These are phyloP conservation scores for Sarcodon aspratus DNA, from an alignment of 768 basidiomycete genomes.

Conservation along the genomic window DNA sequence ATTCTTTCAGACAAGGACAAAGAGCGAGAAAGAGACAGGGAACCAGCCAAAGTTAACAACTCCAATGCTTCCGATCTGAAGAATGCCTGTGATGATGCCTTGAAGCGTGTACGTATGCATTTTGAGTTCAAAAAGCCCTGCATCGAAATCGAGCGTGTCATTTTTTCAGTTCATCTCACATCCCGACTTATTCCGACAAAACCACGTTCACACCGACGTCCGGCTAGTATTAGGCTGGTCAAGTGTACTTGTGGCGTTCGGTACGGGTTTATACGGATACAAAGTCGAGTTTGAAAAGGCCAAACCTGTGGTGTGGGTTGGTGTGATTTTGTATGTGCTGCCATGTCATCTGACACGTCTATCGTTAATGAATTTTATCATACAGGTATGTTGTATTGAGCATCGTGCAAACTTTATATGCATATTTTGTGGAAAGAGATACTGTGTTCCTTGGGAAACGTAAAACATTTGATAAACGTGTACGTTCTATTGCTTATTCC, in stretches of 20 bases:
- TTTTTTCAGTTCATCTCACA: constrained; percentile 60
- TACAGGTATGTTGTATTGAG: constrained; percentile 69
- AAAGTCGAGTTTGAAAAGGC: constrained; percentile 83
- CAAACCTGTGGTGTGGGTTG: constrained; percentile 70
- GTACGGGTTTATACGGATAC: constrained; percentile 78
- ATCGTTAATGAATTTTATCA: constrained; percentile 2
- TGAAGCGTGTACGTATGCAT: constrained; percentile 64
- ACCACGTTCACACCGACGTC: constrained; percentile 80
- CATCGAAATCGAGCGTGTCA: constrained; percentile 1
- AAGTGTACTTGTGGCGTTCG: constrained; percentile 70
- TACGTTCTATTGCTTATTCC: constrained; percentile 22
- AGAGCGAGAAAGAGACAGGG: constrained; percentile 10
- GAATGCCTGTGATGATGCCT: constrained; percentile 64
- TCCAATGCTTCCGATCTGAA: constrained; percentile 39
- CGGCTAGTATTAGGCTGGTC: constrained; percentile 82
- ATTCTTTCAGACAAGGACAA: background rate
- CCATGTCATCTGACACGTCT: constrained; percentile 1
- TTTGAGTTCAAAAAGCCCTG: constrained; percentile 8
- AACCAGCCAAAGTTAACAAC: constrained; percentile 39
- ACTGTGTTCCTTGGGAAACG: constrained; percentile 84
- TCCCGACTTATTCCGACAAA: constrained; percentile 78
- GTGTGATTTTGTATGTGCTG: constrained; percentile 59
- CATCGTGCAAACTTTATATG: constrained; percentile 61
- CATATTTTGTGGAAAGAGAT: constrained; percentile 78
- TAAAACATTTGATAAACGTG: constrained; percentile 81